A percentile compares a stretch with the other conserved stretches of the same genome.
These are phyloP conservation scores for Auricularia cornea DNA, from an alignment of 768 basidiomycete species.

Conservation along the genomic window DNA sequence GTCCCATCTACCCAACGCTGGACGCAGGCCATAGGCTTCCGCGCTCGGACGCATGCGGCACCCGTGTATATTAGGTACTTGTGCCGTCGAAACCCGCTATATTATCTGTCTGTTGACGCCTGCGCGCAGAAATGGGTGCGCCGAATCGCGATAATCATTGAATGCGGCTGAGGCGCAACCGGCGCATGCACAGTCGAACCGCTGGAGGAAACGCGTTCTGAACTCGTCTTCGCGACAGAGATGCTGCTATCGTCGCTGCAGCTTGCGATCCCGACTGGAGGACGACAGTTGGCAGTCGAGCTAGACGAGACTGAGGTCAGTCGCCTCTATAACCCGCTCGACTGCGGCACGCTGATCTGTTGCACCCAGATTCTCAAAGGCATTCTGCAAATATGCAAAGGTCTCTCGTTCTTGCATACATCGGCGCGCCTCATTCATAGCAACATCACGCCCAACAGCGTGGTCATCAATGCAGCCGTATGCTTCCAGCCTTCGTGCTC, in stretches of 20 bases:
- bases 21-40: slow-evolving; percentile 47
- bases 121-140: slow-evolving; percentile 8
- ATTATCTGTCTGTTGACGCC: background rate
- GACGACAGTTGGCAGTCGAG: slow-evolving; percentile 52
- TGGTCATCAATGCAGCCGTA: slow-evolving; percentile 85
- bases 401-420: slow-evolving; percentile 81
- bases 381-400: slow-evolving; percentile 85
- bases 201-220: slow-evolving; percentile 82
- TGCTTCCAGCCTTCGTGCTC: slow-evolving; percentile 4
- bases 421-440: slow-evolving; percentile 90
- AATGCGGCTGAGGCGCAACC: slow-evolving; percentile 47
- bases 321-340: no score
- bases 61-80: slow-evolving; percentile 83
- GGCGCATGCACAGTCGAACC: slow-evolving; percentile 57
- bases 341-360: no score
- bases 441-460: slow-evolving; percentile 78
- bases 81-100: slow-evolving; percentile 2
- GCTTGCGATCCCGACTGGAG: slow-evolving; percentile 61
- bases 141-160: slow-evolving; percentile 3
- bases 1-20: background rate
- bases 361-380: slow-evolving; percentile 94
- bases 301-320: slow-evolving; percentile 92
- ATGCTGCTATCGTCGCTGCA: slow-evolving; percentile 76
- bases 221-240: slow-evolving; percentile 91
- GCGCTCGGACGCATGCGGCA: slow-evolving; percentile 81